Percentiles rank a stretch among this genome's conserved stretches.
These are phyloP conservation scores for Dysphania ambrosioides DNA, from an alignment of 148 eudicot genomes.

Conservation along the genomic window DNA sequence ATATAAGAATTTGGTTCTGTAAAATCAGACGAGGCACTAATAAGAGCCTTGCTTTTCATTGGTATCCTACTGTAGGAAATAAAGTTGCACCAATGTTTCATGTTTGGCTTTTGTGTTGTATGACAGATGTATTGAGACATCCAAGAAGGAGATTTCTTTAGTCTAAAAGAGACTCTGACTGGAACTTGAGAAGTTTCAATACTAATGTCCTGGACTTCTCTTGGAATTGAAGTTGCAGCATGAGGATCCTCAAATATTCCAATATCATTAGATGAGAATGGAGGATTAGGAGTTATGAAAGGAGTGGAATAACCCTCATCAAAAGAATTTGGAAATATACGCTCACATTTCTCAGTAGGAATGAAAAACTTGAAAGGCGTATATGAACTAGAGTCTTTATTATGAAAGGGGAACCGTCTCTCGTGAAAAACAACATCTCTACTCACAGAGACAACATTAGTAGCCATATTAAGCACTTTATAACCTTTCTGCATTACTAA, in stretches of 20 bases:
- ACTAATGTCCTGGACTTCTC: no score
- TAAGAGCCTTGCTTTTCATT: background rate
- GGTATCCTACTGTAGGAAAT: background rate
- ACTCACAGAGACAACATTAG: background rate
- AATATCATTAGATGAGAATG: no score
- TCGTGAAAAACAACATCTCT: slow-evolving; percentile 4
- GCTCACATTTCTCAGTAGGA: background rate
- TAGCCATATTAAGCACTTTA: background rate
- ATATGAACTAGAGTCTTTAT: background rate
- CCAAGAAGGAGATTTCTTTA: no score
- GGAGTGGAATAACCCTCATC: background rate
- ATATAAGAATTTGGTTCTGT: background rate
- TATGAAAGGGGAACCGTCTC: background rate
- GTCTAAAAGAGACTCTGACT: no score
- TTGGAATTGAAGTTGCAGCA: no score
- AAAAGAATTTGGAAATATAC: background rate
- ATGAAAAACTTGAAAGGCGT: background rate
- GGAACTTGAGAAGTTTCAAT: no score
- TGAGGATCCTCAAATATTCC: no score
- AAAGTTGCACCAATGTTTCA: background rate
- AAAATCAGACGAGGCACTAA: background rate
- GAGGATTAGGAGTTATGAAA: no score
- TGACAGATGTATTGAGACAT: no score
- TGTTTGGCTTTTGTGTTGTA: no score
- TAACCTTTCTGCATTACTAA: background rate